phyloP scores from a whole-genome alignment of 768 basidiomycete species.

The Dioszegia crocea region DNA sequence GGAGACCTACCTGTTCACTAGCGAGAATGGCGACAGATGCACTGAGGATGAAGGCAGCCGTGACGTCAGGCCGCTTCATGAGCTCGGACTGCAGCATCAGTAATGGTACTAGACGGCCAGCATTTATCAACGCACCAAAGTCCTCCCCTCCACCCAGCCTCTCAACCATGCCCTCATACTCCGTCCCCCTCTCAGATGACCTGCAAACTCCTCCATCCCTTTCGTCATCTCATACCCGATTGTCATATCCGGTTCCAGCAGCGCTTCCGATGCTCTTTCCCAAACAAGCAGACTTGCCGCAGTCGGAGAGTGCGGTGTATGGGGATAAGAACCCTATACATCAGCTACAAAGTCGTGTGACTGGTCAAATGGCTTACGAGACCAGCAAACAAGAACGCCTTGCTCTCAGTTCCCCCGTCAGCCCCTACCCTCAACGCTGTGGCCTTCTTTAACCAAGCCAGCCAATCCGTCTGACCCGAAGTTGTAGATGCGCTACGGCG shows the following conservation, averaged over 20 bases:
- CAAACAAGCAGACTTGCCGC: conserved; percentile 35
- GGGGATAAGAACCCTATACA: conserved; percentile 47
- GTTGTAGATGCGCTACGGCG: conserved; percentile 30
- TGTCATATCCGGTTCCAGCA: conserved; percentile 36
- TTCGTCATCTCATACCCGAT: conserved; percentile 34
- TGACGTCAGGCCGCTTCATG: conserved; percentile 42
- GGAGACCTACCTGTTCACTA: conserved; percentile 32
- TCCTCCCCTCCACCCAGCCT: conserved; percentile 44
- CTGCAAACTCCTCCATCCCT: conserved; percentile 39
- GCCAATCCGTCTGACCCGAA: conserved; percentile 28
- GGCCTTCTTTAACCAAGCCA: conserved; percentile 30
- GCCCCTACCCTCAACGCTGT: conserved; percentile 9
- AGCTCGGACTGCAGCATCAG: conserved; percentile 35
- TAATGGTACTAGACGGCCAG: neutral
- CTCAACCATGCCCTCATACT: conserved; percentile 35
- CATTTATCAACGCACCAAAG: conserved; percentile 29
- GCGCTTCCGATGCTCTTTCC: conserved; percentile 44
- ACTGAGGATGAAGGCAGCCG: conserved; percentile 45
- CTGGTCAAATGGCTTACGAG: conserved; percentile 27
- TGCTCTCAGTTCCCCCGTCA: conserved; percentile 9
- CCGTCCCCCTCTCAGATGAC: conserved; percentile 12
- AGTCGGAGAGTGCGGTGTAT: conserved; percentile 43
- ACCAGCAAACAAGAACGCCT: conserved; percentile 45
- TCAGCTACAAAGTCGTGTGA: neutral
- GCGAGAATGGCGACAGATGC: conserved; percentile 45